Conservation (phyloP, 495 filamentous ascomycete genomes). For the Durotheca rogersii region DNA sequence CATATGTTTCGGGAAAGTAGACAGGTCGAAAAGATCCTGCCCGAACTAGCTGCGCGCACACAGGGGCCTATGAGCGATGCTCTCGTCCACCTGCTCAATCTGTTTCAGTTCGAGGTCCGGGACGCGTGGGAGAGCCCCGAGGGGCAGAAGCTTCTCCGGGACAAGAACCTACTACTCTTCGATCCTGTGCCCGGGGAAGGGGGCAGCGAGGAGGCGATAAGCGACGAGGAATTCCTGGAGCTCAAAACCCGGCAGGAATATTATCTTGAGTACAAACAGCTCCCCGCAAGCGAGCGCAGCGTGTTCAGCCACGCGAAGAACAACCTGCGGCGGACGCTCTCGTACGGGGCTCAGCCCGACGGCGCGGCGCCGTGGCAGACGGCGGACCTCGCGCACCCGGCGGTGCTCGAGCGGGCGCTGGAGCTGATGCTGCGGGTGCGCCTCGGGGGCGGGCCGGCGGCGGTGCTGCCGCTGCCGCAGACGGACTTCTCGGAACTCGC, state of each 20-base stretch:
- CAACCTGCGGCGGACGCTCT: conserved; percentile 25
- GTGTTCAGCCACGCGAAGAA: conserved; percentile 30
- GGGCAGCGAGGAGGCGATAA: neutral
- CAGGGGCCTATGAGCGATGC: conserved; percentile 20
- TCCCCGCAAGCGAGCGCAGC: conserved; percentile 6
- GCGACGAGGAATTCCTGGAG: conserved; percentile 2
- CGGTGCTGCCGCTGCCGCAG: conserved; percentile 27
- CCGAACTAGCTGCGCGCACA: conserved; percentile 27
- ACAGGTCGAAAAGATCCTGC: conserved; percentile 32
- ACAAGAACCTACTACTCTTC: conserved; percentile 15
- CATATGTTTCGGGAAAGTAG: conserved; percentile 30
- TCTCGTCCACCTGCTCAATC: conserved; percentile 26
- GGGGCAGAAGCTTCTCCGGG: conserved; percentile 11
- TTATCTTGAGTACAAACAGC: conserved; percentile 21
- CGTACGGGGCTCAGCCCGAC: conserved; percentile 6
- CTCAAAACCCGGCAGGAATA: conserved; percentile 14
- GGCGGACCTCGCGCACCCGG: conserved; percentile 18
- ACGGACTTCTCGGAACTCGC: conserved; percentile 24
- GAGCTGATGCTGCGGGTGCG: conserved; percentile 31
- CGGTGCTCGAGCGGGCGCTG: conserved; percentile 30
- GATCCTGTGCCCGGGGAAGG: neutral
- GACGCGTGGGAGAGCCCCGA: conserved; percentile 23
- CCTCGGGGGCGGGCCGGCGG: conserved; percentile 18
- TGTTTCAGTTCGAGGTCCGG: conserved; percentile 26
- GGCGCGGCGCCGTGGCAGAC: conserved; percentile 3